A percentile compares a stretch with the other conserved stretches of the same genome.
These are phyloP conservation scores for Phytophthora macrochlamydospora DNA, from an alignment of 352 stramenopile species.

Conservation along the genomic window DNA sequence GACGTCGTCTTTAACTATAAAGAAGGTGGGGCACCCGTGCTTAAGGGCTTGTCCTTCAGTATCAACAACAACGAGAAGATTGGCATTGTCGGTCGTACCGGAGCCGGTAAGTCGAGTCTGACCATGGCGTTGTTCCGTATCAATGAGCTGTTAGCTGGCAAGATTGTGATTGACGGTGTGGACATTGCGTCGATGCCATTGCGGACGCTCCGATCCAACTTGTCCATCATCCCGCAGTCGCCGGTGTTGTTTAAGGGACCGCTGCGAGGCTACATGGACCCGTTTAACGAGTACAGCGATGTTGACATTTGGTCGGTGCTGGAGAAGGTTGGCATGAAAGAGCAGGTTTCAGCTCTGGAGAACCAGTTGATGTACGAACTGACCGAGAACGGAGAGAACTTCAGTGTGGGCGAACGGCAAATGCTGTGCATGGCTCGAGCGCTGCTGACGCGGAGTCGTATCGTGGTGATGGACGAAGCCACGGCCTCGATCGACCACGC, in stretches of 20 bases:
- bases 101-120: constrained; percentile 85
- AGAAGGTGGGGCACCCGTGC: constrained; percentile 40
- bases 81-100: constrained; percentile 89
- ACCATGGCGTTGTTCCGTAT: constrained; percentile 89
- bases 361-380: constrained; percentile 27
- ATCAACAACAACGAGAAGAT: constrained; percentile 67
- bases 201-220: constrained; percentile 30
- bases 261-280: constrained; percentile 90
- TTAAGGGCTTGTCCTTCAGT: constrained; percentile 59
- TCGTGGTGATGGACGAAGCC: constrained; percentile 96
- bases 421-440: constrained; percentile 92
- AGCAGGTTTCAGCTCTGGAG: constrained; percentile 21
- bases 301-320: constrained; percentile 81
- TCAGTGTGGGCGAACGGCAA: constrained; percentile 86
- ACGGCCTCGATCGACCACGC: constrained; percentile 72
- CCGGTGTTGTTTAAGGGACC: constrained; percentile 91
- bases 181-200: constrained; percentile 43
- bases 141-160: constrained; percentile 66
- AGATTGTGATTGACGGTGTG: constrained; percentile 49
- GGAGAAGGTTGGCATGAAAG: constrained; percentile 70
- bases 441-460: constrained; percentile 79
- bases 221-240: constrained; percentile 61
- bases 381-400: constrained; percentile 18
- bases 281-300: constrained; percentile 82
- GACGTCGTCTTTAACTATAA: constrained; percentile 86